phyloP scores from a whole-genome alignment of 1,284 basidiomycete genomes.

The Pseudozyma sp. region DNA sequence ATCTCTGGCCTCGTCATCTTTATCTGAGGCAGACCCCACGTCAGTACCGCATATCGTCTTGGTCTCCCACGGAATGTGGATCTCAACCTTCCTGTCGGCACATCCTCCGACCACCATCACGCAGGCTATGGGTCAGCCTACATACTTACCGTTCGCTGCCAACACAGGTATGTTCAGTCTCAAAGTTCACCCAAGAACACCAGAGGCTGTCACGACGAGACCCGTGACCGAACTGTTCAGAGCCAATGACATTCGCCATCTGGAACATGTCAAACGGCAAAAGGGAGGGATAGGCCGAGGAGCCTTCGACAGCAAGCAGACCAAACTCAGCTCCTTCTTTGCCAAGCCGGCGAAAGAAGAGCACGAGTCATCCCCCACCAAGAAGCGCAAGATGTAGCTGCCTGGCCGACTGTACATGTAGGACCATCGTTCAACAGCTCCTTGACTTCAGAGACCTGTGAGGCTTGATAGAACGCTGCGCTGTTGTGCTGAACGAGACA shows the following conservation, averaged over 20 bases:
- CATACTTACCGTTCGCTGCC: constrained; percentile 44
- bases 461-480: not conserved
- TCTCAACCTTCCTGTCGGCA: constrained; percentile 52
- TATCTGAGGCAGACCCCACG: not conserved
- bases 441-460: no score
- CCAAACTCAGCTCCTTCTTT: constrained; percentile 41
- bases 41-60: constrained; percentile 52
- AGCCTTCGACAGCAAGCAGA: constrained; percentile 32
- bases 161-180: constrained; percentile 58
- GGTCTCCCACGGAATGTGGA: constrained; percentile 64
- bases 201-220: not conserved
- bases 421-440: not conserved
- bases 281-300: constrained; percentile 41
- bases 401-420: not conserved
- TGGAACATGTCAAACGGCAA: constrained; percentile 35
- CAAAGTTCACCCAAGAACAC: constrained; percentile 16
- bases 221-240: constrained; percentile 28
- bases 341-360: not conserved
- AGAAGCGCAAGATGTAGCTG: constrained; percentile 27
- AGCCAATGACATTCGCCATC: constrained; percentile 36
- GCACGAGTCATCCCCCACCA: constrained; percentile 7
- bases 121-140: constrained; percentile 22
- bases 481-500: not conserved
- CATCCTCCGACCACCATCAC: constrained; percentile 41
- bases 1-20: not conserved